Evolutionary conservation across 306 rosid genomes (phyloP), one percentile per base, ranked within the genome.

Genomic region (Gynostemma pentaphyllum): DNA sequence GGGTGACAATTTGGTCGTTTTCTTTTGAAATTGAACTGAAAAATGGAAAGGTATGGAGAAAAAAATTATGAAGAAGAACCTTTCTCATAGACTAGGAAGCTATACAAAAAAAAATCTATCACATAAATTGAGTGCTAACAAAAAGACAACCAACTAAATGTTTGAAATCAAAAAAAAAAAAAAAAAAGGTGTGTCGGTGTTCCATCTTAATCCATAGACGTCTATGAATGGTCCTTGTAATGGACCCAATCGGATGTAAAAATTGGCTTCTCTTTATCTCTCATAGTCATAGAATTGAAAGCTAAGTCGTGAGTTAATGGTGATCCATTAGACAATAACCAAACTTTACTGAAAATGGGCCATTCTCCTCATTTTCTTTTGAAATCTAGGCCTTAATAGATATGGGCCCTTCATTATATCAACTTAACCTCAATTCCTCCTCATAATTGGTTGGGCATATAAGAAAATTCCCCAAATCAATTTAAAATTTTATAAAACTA

Each of bases 331-430:
- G 52, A 62, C 67, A 62, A 62, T 12, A 39, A 39, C 37, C 52
- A 24, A 62, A 62, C 54, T 63, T 27, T 4, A 42, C 9, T 15
- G 34, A 40, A n/a, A 24, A 7, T 62, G 67, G 54, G 54, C 40
- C 68, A 44, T 14, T 4, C 0, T 62, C 50, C 21, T 21, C 27
- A 28, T 32, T 30, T 27, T 28, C n/a, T 55, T 29, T 28, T 54
- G 30, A 54, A 54, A n/a, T n/a, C n/a, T 55, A 55, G 62, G 62
- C 21, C 62, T 55, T 29, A 55, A 55, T 30, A 28, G 8, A 56
- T 10, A 0, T 19, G 64, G 64, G 64, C 45, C 62, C 62, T 30
- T 55, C 28, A 49, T 49, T 6, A 49, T 30, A 22, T 49, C 55
- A 49, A 49, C 55, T 49, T 49, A 12, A 54, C n/a, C n/a, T n/a